Percentiles rank a stretch among this genome's conserved stretches.
These are phyloP conservation scores for Brettanomyces sp. DNA, from an alignment of 805 yeast species.

Conservation along the genomic window DNA sequence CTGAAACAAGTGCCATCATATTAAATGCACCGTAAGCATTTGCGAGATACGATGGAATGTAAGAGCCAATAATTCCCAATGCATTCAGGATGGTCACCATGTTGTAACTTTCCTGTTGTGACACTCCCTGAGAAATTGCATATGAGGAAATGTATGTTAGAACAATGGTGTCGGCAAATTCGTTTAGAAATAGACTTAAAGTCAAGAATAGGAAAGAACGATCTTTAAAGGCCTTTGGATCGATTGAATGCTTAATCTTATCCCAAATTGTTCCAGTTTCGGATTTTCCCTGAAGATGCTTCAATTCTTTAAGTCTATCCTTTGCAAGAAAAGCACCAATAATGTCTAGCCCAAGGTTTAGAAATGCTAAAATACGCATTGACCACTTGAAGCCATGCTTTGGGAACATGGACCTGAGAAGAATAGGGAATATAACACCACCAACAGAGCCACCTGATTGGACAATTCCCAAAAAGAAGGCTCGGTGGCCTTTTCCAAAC, in stretches of 20 bases:
- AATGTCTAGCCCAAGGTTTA: constrained; percentile 32
- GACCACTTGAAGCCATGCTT: constrained; percentile 50
- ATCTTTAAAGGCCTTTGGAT: constrained; percentile 28
- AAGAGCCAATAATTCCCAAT: constrained; percentile 30
- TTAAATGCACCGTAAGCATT: constrained; percentile 43
- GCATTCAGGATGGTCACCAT: constrained; percentile 40
- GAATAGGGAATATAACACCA: constrained; percentile 43
- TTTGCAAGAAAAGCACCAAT: constrained; percentile 29
- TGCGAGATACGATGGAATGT: constrained; percentile 22
- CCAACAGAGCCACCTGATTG: constrained; percentile 45
- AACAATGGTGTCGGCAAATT: constrained; percentile 37
- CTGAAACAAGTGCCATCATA: constrained; percentile 35
- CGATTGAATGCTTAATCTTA: constrained; percentile 24
- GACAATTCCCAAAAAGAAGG: constrained; percentile 42
- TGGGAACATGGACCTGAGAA: constrained; percentile 38
- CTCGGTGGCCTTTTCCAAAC: constrained; percentile 48
- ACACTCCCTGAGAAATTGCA: constrained; percentile 36
- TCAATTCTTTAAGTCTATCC: constrained; percentile 29
- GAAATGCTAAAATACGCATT: constrained; percentile 39
- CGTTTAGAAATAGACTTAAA: constrained; percentile 34
- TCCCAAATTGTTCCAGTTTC: constrained; percentile 3
- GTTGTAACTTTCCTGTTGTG: constrained; percentile 33
- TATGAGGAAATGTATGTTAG: constrained; percentile 47
- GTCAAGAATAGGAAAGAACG: constrained; percentile 31
- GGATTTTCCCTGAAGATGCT: constrained; percentile 14